A percentile compares a stretch with the other conserved stretches of the same genome.
Evolutionary conservation across 116 monocot genomes (phyloP).

Genomic region (Thalassia testudinum): DNA sequence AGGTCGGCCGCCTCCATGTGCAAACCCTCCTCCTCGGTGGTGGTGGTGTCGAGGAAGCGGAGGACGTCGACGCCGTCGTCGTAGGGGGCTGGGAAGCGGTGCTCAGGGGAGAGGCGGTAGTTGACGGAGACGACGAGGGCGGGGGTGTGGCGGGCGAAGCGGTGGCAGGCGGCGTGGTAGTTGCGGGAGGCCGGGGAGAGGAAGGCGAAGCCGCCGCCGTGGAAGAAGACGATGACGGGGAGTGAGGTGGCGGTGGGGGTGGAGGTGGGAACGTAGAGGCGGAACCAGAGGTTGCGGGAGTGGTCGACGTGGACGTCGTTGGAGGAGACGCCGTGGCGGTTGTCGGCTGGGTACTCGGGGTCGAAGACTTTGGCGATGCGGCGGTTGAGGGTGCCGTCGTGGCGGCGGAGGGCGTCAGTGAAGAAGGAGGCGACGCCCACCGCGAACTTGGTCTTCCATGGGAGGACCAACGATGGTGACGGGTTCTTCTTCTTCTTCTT

Average conservation of each 20-base stretch:
- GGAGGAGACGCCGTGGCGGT: background rate
- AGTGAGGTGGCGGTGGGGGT: constrained; percentile 3
- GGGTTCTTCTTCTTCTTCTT: background rate
- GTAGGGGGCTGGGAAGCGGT: constrained; percentile 35
- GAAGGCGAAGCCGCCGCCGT: constrained; percentile 15
- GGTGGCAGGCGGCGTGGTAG: constrained; percentile 10
- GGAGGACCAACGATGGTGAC: background rate
- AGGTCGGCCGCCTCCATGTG: constrained; percentile 13
- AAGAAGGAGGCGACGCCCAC: background rate
- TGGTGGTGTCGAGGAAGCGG: background rate
- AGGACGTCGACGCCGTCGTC: constrained; percentile 20
- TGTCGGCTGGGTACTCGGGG: background rate
- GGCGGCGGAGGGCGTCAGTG: background rate
- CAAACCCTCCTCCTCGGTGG: background rate
- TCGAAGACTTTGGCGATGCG: background rate
- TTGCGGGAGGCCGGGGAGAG: background rate
- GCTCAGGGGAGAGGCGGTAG: constrained; percentile 61
- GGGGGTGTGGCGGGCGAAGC: constrained; percentile 5
- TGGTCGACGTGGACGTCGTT: constrained; percentile 6
- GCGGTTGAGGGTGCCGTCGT: constrained; percentile 2
- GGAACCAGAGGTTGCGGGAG: constrained; percentile 1
- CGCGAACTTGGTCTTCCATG: background rate
- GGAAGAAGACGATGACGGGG: constrained; percentile 11
- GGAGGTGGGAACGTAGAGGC: constrained; percentile 5
- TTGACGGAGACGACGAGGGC: constrained; percentile 44